phyloP scores from a whole-genome alignment of 331 rosid species.

The Arachis monticola region DNA sequence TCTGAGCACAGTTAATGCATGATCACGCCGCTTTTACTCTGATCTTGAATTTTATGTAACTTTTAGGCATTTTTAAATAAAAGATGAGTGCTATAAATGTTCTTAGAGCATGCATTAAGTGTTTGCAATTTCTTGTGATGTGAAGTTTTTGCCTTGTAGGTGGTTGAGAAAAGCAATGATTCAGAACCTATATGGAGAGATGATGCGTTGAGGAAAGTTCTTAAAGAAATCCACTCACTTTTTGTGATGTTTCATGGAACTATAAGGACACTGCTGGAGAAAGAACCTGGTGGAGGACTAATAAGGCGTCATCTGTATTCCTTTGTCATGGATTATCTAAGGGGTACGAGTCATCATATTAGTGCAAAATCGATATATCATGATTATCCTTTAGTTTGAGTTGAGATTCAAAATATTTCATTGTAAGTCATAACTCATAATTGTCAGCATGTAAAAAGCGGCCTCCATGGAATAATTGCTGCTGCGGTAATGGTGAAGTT shows the following conservation, averaged over 20 bases:
- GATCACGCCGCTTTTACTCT: too few relatives aligned
- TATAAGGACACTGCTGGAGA: slow-evolving; percentile 79
- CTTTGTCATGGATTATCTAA: slow-evolving; percentile 88
- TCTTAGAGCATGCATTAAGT: slow-evolving; percentile 5
- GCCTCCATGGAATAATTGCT: slow-evolving; percentile 88
- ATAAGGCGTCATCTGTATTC: slow-evolving; percentile 77
- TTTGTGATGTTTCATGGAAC: slow-evolving; percentile 90
- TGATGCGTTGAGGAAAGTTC: slow-evolving; percentile 81
- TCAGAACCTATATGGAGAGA: slow-evolving; percentile 79
- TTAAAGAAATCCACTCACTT: slow-evolving; percentile 86
- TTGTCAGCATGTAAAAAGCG: slow-evolving; percentile 94
- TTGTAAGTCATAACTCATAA: slow-evolving; percentile 85
- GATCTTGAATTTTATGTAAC: too few relatives aligned
- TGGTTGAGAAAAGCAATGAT: slow-evolving; percentile 88
- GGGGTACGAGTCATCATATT: slow-evolving; percentile 65
- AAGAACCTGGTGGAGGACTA: slow-evolving; percentile 80
- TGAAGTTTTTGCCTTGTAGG: slow-evolving; percentile 52
- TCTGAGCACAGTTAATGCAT: too few relatives aligned
- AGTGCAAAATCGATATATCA: slow-evolving; percentile 27
- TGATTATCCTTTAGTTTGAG: slow-evolving; percentile 45
- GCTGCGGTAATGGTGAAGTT: slow-evolving; percentile 98
- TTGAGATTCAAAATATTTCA: slow-evolving; percentile 74
- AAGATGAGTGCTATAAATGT: too few relatives aligned
- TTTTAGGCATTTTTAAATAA: slow-evolving; percentile 3
- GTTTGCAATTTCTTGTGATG: slow-evolving; percentile 25